These are phyloP conservation scores for Hysterangium stoloniferum DNA, from an alignment of 768 basidiomycete genomes.

Conservation along the genomic window DNA sequence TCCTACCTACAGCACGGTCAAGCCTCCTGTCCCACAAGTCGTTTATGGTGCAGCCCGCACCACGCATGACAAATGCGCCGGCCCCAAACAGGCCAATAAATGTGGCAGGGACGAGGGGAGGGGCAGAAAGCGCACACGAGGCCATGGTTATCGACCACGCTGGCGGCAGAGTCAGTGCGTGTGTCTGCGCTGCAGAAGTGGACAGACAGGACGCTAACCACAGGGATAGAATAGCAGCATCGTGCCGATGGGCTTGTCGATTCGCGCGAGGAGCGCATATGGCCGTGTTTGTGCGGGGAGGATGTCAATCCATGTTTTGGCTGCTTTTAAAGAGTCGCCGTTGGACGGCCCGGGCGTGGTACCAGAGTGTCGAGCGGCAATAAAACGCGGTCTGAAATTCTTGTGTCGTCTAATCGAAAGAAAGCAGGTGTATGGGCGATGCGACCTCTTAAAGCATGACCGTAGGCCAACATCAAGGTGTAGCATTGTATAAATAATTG, in stretches of 20 bases:
- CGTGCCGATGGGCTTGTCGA: constrained; percentile 96
- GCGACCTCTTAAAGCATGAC: too few species aligned
- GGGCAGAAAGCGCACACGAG: constrained; percentile 66
- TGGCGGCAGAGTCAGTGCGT: constrained; percentile 26
- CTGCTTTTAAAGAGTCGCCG: too few species aligned
- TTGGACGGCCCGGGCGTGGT: too few species aligned
- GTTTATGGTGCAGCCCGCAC: constrained; percentile 97
- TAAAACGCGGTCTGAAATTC: too few species aligned
- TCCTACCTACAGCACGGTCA: constrained; percentile 84
- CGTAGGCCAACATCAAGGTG: too few species aligned
- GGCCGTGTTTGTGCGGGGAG: constrained; percentile 56
- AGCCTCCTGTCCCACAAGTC: constrained; percentile 96
- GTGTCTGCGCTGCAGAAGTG: neutral
- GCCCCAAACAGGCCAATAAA: constrained; percentile 80
- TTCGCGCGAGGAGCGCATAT: constrained; percentile 78
- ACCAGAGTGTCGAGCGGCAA: too few species aligned
- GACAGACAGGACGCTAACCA: constrained; percentile 42
- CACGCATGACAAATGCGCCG: constrained; percentile 92
- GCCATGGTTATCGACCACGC: constrained; percentile 99
- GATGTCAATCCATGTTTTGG: constrained; percentile 60
- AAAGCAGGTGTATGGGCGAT: too few species aligned
- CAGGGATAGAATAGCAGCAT: constrained; percentile 91
- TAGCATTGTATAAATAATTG: too few species aligned
- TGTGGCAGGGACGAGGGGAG: constrained; percentile 58
- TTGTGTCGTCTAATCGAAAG: too few species aligned